Conservation (phyloP, 2,329 filamentous ascomycete species). For the Fusarium nurragi region DNA sequence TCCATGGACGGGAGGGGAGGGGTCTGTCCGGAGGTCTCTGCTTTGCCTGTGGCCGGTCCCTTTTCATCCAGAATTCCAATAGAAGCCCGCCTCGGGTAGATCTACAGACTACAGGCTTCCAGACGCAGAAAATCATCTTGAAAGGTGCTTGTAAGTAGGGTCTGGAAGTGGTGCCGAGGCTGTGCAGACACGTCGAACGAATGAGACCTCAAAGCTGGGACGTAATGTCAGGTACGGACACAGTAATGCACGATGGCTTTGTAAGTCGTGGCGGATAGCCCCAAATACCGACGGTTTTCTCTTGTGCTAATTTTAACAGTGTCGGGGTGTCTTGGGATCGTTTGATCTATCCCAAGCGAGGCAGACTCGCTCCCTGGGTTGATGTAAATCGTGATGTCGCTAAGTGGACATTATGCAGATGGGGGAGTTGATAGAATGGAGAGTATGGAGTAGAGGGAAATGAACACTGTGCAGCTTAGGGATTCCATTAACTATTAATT, state of each 20-base stretch:
- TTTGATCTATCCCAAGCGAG: constrained; percentile 17
- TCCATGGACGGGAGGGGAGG: constrained; percentile 2
- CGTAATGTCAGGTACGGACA: not conserved
- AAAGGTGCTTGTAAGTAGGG: not conserved
- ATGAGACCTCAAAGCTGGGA: constrained; percentile 20
- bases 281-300: constrained; percentile 1
- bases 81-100: constrained; percentile 27
- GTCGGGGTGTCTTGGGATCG: constrained; percentile 1
- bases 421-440: too few species aligned
- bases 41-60: constrained; percentile 26
- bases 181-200: constrained; percentile 43
- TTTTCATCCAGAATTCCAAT: constrained; percentile 34
- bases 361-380: constrained; percentile 6
- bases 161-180: constrained; percentile 32
- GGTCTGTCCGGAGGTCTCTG: not conserved
- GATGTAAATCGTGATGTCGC: constrained; percentile 25
- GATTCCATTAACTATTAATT: not conserved
- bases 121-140: constrained; percentile 4
- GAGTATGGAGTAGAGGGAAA: not conserved
- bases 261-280: not conserved
- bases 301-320: constrained; percentile 39
- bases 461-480: not conserved
- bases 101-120: constrained; percentile 16
- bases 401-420: constrained; percentile 1
- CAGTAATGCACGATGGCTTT: too few species aligned